Base-by-base conservation (phyloP, 1,284 basidiomycete species). In the Lentinus polychrous region DNA sequence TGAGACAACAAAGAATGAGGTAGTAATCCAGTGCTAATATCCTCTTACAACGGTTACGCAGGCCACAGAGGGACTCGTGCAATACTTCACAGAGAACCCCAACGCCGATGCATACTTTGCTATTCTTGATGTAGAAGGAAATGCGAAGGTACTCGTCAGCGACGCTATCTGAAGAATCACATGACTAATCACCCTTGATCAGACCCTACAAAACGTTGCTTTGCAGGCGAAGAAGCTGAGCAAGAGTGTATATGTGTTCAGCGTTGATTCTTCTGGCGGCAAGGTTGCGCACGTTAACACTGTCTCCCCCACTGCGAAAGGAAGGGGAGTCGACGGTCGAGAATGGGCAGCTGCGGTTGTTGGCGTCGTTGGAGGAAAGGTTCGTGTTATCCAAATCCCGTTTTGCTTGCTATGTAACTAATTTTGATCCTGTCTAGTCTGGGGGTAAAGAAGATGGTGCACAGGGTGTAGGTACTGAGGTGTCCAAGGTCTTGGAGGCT, bases 251-350 rank as follows among this genome's bases (percentile, higher is more conserved):
- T 99, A 97, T 68, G 79, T 96, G 20, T 91, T 99, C 73, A 91
- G 85, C 60, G 73, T 81, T 15, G 90, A 95, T 58, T 48, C 60
- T 1, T 78, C 79, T 51, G 74, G 72, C 31, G 77, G 75, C 52
- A 95, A 91, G 66, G 84, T 98, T 50, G 83, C 86, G 1, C 94
- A 98, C 64, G 84, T 86, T 49, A 98, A 97, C 69, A 86, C 76
- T 60, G 76, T 98, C 40, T 83, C 94, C 0, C 75, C 79, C 15
- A 60, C 67, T 2, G 63, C 76, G 20, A 87, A 86, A 62, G 71
- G 64, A 17, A 76, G 79, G 56, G 81, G 82, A 7, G 73, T 89
- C 45, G 86, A 92, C 64, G 92, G 87, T 22, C 86, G 91, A 53
- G 71, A 67, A 20, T 97, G 94, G 94, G 86, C 93, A 27, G 68